These are phyloP conservation scores for Syzygium oleosum DNA, from an alignment of 345 rosid genomes.

Conservation along the genomic window DNA sequence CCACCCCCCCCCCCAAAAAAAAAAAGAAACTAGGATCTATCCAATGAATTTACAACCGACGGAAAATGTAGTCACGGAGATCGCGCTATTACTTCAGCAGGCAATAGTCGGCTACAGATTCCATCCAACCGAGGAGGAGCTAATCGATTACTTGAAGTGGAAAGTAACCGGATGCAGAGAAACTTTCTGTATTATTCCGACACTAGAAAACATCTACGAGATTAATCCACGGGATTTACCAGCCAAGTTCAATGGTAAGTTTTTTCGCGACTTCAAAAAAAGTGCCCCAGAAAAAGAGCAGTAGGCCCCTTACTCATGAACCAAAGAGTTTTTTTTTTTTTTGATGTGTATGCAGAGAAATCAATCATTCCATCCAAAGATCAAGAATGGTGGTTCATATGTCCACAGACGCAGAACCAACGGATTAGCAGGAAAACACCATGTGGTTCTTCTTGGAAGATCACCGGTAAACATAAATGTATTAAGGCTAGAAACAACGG, in stretches of 20 bases:
- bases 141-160: background rate
- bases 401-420: background rate
- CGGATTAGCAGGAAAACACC: background rate
- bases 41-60: background rate
- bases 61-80: background rate
- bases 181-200: background rate
- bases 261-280: background rate
- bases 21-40: background rate
- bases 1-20: too few relatives aligned
- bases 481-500: background rate
- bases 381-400: slow-evolving; percentile 4
- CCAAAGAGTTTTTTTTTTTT: rapidly evolving
- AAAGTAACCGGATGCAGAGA: background rate
- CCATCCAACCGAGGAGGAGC: background rate
- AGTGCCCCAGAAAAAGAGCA: background rate
- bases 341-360: background rate
- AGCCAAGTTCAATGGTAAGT: background rate
- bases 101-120: background rate
- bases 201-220: background rate
- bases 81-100: background rate
- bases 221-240: background rate
- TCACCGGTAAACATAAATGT: background rate
- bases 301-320: background rate
- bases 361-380: background rate
- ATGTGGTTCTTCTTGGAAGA: slow-evolving; percentile 1